Conservation (phyloP, 306 rosid species). For the Cicer bijugum region DNA sequence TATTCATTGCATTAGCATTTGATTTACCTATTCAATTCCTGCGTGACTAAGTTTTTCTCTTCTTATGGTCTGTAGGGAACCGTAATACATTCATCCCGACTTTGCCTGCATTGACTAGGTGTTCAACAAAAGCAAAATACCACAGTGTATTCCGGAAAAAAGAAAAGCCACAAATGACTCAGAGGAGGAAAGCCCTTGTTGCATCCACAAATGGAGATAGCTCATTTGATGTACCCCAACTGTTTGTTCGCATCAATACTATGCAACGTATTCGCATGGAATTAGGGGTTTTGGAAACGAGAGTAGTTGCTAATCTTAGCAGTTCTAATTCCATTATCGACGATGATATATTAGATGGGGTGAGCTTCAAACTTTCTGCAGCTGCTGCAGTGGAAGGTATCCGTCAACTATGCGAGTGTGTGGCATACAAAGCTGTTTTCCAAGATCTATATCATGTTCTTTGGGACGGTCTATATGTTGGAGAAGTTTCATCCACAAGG, state of each 20-base stretch:
- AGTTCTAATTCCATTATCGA: constrained; percentile 51
- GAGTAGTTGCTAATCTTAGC: constrained; percentile 64
- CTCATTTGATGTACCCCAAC: constrained; percentile 67
- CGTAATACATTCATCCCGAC: constrained; percentile 65
- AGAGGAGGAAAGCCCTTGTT: constrained; percentile 65
- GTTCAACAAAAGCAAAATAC: constrained; percentile 72
- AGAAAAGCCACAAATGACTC: constrained; percentile 63
- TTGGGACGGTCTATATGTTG: constrained; percentile 78
- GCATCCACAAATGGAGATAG: constrained; percentile 58
- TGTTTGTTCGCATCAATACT: constrained; percentile 83
- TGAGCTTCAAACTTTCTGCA: constrained; percentile 64
- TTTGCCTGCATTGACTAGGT: constrained; percentile 89
- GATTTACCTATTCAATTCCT: constrained; percentile 23
- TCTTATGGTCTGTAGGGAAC: constrained; percentile 64
- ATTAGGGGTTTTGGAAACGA: constrained; percentile 72
- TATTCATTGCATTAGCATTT: constrained; percentile 41
- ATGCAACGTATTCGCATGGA: constrained; percentile 82
- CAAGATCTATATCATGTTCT: constrained; percentile 70
- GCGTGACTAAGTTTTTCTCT: constrained; percentile 41
- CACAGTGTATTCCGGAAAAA: constrained; percentile 75
- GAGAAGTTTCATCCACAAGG: constrained; percentile 71
- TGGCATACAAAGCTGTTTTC: constrained; percentile 75
- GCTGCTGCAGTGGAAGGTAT: constrained; percentile 77
- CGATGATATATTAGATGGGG: constrained; percentile 50
- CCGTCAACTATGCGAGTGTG: constrained; percentile 71